A percentile compares a stretch with the other conserved stretches of the same genome.
phyloP scores from a whole-genome alignment of 352 stramenopile species.

The Pythium scleroteichum region DNA sequence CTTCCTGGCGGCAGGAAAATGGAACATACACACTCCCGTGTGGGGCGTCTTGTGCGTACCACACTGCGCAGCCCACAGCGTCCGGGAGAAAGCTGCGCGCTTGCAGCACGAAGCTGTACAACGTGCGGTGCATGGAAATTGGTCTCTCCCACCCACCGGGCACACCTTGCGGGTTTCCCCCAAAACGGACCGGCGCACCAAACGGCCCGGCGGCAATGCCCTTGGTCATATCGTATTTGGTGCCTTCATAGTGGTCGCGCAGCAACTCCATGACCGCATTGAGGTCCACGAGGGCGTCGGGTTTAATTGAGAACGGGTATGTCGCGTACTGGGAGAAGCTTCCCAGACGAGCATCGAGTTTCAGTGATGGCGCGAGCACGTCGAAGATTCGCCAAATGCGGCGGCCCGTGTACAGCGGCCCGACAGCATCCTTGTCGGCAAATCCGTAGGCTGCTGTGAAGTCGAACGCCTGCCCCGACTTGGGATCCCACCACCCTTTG shows the following conservation, averaged over 20 bases:
- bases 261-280: constrained; percentile 84
- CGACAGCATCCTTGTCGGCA: constrained; percentile 55
- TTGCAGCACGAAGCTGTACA: constrained; percentile 83
- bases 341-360: constrained; percentile 64
- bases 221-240: constrained; percentile 86
- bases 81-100: constrained; percentile 36
- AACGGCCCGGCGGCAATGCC: constrained; percentile 89
- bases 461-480: constrained; percentile 47
- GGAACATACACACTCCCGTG: constrained; percentile 78
- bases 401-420: constrained; percentile 70
- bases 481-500: constrained; percentile 85
- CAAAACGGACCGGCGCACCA: constrained; percentile 84
- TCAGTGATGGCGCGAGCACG: constrained; percentile 71
- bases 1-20: constrained; percentile 57
- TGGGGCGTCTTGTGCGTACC: constrained; percentile 65
- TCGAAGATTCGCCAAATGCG: constrained; percentile 91
- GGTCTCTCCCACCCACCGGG: constrained; percentile 82
- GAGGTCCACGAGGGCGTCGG: constrained; percentile 58
- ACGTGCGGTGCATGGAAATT: constrained; percentile 92
- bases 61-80: constrained; percentile 51
- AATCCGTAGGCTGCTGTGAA: constrained; percentile 76
- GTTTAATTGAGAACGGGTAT: constrained; percentile 90
- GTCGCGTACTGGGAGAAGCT: constrained; percentile 67
- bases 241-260: constrained; percentile 91
- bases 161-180: constrained; percentile 47